Base-by-base conservation (phyloP, 768 basidiomycete species). In the Leccinum longicurvipes region DNA sequence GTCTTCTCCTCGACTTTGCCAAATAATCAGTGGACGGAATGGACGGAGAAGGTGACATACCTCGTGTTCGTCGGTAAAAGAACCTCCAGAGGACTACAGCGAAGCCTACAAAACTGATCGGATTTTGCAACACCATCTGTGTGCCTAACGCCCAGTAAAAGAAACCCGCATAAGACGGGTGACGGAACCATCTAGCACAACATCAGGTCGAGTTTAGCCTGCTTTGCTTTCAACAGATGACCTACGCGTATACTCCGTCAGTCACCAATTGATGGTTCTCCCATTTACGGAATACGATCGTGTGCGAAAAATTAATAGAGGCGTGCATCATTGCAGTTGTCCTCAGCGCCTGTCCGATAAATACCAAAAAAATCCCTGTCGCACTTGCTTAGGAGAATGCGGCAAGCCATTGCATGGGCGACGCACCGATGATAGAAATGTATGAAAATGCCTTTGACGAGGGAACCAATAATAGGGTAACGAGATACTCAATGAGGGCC, bases 131-230 rank as follows among this genome's bases (percentile, higher is more conserved):
- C 1, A 93, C 82, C 34, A 98, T 73, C 69, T 99, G 97, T 0
- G 93, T 97, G 2, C 95, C 93, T 25, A 99, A 66, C 0, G 93
- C 94, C 97, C 97, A 98, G 71, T 96, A 98, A 72, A 91, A 96
- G 77, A 98, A 99, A 2, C 95, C 97, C 2, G 91, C 83, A 63
- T 99, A 99, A 0, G 96, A 97, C 11, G 97, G 97, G 72, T 99
- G 97, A 14, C 97, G 84, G 58, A 86, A 87, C 83, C 61, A 70
- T 23, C 67, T 68, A 31, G 42, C 42, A 27, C 21, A 47, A 36
- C 7, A 29, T 36, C 21, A 31, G 15, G 9, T 47, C 23, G 25
- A 47, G 29, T 39, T 25, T 24, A 50, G 41, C 24, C 11, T 23
- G 15, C 3, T 45, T 14, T 8, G 21, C 36, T 11, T 32, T 21